A percentile compares a stretch with the other conserved stretches of the same genome.
These are phyloP conservation scores for Akanthomyces lecanii DNA, from an alignment of 2,329 filamentous ascomycete species.

Conservation along the genomic window DNA sequence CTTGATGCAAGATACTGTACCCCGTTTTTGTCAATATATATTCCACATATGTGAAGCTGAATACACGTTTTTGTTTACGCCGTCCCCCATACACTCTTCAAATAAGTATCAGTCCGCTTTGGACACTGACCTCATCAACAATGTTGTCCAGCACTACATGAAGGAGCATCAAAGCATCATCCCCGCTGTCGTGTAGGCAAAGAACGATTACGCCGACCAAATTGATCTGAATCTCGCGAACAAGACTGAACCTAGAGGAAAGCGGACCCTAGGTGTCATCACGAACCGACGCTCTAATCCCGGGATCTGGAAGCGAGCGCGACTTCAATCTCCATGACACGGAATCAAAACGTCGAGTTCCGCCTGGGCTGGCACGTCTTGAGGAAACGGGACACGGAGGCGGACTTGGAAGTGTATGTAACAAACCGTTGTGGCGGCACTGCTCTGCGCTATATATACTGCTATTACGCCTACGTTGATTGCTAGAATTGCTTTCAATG, in stretches of 20 bases:
- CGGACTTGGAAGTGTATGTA: slow-evolving; percentile 21
- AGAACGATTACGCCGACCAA: slow-evolving; percentile 37
- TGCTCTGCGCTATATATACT: too few relatives aligned
- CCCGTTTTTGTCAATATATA: slow-evolving; percentile 22
- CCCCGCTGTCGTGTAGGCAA: slow-evolving; percentile 40
- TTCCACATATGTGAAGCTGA: too few relatives aligned
- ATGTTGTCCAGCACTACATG: slow-evolving; percentile 40
- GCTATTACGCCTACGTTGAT: too few relatives aligned
- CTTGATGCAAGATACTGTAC: too few relatives aligned
- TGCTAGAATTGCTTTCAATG: too few relatives aligned
- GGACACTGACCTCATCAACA: slow-evolving; percentile 31
- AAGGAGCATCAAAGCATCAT: slow-evolving; percentile 39
- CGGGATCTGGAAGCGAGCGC: not conserved
- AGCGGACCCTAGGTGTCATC: slow-evolving; percentile 45
- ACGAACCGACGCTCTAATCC: slow-evolving; percentile 42
- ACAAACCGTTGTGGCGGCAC: too few relatives aligned
- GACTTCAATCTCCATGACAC: not conserved
- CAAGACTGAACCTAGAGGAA: not conserved
- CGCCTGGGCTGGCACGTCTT: slow-evolving; percentile 52
- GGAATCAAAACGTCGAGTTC: slow-evolving; percentile 49
- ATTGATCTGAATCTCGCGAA: slow-evolving; percentile 22
- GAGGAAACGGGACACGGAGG: slow-evolving; percentile 41
- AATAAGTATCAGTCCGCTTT: slow-evolving; percentile 31
- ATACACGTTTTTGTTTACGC: too few relatives aligned
- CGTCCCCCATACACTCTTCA: slow-evolving; percentile 32